Evolutionary conservation across 2,329 filamentous ascomycete species (phyloP).

Genomic region (Daldinia eschscholtzii): DNA sequence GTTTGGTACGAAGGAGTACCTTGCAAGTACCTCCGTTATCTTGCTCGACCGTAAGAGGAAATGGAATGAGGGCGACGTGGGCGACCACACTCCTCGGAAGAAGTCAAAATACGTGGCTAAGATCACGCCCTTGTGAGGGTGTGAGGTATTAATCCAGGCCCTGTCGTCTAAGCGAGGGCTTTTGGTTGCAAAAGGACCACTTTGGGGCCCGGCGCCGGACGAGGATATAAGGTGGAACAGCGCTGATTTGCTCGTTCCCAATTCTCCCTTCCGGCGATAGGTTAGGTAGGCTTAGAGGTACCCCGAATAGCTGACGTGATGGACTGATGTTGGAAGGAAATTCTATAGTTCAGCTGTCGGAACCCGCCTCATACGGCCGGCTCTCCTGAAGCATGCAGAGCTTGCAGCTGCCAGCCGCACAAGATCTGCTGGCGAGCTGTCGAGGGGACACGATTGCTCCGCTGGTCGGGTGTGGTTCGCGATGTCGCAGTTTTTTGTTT

Average conservation of each 20-base stretch:
- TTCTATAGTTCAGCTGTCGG: constrained; percentile 32
- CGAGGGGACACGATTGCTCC: constrained; percentile 21
- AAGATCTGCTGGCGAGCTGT: constrained; percentile 17
- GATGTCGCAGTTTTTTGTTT: constrained; percentile 31
- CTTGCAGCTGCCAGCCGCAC: constrained; percentile 25
- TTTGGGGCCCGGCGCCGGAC: constrained; percentile 38
- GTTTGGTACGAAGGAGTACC: constrained; percentile 39
- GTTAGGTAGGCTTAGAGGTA: constrained; percentile 38
- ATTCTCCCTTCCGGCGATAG: constrained; percentile 29
- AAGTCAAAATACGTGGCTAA: constrained; percentile 42
- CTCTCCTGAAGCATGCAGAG: constrained; percentile 28
- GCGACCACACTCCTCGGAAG: constrained; percentile 39
- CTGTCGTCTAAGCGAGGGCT: constrained; percentile 44
- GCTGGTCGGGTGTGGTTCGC: constrained; percentile 25
- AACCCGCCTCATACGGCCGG: constrained; percentile 32
- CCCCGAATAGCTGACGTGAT: constrained; percentile 36
- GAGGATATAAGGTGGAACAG: constrained; percentile 42
- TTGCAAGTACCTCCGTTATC: constrained; percentile 42
- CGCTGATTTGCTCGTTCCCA: constrained; percentile 32
- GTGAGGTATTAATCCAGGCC: constrained; percentile 44
- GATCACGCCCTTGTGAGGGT: constrained; percentile 45
- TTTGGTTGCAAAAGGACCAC: constrained; percentile 42
- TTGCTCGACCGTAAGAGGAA: constrained; percentile 36
- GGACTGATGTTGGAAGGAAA: constrained; percentile 38
- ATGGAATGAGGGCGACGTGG: constrained; percentile 40